Evolutionary conservation across 805 yeast species (phyloP).

Genomic region (Zygosaccharomyces gambellarensis): DNA sequence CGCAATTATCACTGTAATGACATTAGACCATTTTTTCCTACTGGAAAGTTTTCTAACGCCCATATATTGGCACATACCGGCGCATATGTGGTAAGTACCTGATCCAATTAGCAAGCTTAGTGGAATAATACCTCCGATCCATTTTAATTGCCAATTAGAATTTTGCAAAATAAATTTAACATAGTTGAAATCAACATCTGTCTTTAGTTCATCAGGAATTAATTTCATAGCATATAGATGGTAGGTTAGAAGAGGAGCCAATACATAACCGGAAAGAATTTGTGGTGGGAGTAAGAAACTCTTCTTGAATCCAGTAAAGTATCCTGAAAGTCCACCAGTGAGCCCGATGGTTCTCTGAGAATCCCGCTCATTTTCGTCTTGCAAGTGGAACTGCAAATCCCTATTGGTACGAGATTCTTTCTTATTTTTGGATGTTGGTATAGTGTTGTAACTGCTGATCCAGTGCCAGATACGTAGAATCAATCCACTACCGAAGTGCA

Average conservation of each 20-base stretch:
- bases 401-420: conserved; percentile 1
- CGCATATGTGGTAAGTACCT: conserved; percentile 24
- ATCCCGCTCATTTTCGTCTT: conserved; percentile 13
- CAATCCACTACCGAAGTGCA: conserved; percentile 16
- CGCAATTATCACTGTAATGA: conserved; percentile 11
- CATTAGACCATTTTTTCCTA: conserved; percentile 20
- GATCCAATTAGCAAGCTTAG: conserved; percentile 18
- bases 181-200: conserved; percentile 21
- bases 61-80: conserved; percentile 24
- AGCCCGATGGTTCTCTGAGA: conserved; percentile 24
- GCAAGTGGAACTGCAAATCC: conserved; percentile 9
- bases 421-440: neutral
- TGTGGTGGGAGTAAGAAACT: conserved; percentile 21
- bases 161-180: conserved; percentile 25
- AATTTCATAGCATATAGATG: conserved; percentile 23
- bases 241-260: conserved; percentile 18
- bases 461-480: conserved; percentile 14
- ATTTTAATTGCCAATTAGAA: conserved; percentile 15
- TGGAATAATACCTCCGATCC: conserved; percentile 24
- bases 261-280: conserved; percentile 21
- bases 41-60: conserved; percentile 15
- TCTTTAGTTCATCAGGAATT: conserved; percentile 14
- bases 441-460: conserved; percentile 2
- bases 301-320: conserved; percentile 22
- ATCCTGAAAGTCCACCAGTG: conserved; percentile 26